Evolutionary conservation across 371 early-diverging fungal genomes (phyloP).

Genomic region (Apophysomyces elegans): DNA sequence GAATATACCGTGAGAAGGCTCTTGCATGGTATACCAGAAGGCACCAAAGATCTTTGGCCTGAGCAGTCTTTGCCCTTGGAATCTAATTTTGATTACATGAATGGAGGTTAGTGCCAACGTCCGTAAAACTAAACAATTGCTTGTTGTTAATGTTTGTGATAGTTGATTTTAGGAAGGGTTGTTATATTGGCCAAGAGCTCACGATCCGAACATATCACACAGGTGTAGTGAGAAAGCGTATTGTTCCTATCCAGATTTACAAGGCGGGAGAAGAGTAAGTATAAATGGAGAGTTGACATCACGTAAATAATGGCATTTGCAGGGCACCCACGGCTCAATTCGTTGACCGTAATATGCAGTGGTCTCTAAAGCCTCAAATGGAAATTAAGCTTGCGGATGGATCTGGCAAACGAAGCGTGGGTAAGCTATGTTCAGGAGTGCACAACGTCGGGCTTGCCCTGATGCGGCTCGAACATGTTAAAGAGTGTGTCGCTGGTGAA

Average conservation of each 20-base stretch:
- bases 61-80: slow-evolving; percentile 86
- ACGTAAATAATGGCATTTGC: not conserved
- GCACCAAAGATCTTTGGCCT: slow-evolving; percentile 76
- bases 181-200: slow-evolving; percentile 97
- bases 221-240: slow-evolving; percentile 92
- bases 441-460: slow-evolving; percentile 88
- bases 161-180: slow-evolving; percentile 97
- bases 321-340: slow-evolving; percentile 42
- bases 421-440: slow-evolving; percentile 67
- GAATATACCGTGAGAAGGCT: slow-evolving; percentile 84
- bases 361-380: slow-evolving; percentile 45
- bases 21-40: slow-evolving; percentile 89
- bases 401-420: slow-evolving; percentile 51
- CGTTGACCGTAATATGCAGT: slow-evolving; percentile 32
- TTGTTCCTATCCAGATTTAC: slow-evolving; percentile 81
- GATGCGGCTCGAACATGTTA: slow-evolving; percentile 79
- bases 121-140: no score
- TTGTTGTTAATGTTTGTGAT: not conserved
- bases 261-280: slow-evolving; percentile 43
- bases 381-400: slow-evolving; percentile 51
- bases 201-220: slow-evolving; percentile 96
- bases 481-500: slow-evolving; percentile 23
- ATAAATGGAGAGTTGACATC: not conserved
- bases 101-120: slow-evolving; percentile 63
- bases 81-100: slow-evolving; percentile 90